Evolutionary conservation across 225 moss, liverwort and hornwort species (phyloP), one percentile per base, ranked within the genome.

Genomic region (Sphagnum contortum): DNA sequence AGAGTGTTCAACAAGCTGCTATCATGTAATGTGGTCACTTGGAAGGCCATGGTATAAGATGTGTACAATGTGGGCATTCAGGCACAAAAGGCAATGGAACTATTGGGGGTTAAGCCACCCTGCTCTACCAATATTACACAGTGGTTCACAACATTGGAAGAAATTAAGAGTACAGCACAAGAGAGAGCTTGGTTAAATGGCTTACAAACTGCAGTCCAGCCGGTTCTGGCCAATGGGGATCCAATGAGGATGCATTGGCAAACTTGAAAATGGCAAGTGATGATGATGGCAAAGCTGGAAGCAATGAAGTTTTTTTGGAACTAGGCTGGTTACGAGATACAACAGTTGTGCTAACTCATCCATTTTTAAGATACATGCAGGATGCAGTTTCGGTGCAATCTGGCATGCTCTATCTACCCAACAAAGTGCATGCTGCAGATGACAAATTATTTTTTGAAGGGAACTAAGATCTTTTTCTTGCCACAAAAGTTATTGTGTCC

Each of bases 401-500:
- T 14, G 75, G 70, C 62, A 72, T 77, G 10, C 60, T 80, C 62
- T 98, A 93, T 49, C 96, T 92, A 50, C 90, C 92, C 62, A 85
- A 90, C 70, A 93, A 79, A 62, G 76, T 91, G 45, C 88, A 92
- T 67, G 85, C 83, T 63, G 76, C 92, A 53, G 92, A 92, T 71
- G 96, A 98, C 73, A 69, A 89, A 54, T 77, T 98, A 44, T 98
- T 98, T 98, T 98, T 98, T 75, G 85, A 87, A 68, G 96, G 96
- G 63, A 86, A 85, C 57, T 86, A 80, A 64, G 96, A 98, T 71
- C 80, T 98, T 48, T 91, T 92, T 72, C 88, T 92, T 62, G 96
- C 96, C 6, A 98, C 90, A 79, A 92, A 84, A 69, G 87, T 92
- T 50, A 98, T 92, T 66, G 92, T 92, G 89, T 92, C 92, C 89